phyloP scores from a whole-genome alignment of 495 filamentous ascomycete genomes.

The Talaromyces nanjingensis region DNA sequence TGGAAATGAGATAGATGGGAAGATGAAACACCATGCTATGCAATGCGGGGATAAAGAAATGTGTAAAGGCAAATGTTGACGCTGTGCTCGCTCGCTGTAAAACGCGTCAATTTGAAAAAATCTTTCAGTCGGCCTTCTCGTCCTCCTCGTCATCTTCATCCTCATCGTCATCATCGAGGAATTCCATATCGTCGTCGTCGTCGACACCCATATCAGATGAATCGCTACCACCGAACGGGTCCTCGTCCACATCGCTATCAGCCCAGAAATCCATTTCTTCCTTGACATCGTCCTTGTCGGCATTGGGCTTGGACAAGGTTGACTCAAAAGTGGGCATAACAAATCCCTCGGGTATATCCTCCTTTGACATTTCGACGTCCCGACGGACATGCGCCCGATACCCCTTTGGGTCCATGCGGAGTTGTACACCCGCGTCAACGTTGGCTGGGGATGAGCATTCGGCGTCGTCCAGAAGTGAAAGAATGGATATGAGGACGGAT shows the following conservation, averaged over 20 bases:
- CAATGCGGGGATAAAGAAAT: not conserved
- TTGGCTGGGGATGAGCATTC: constrained; percentile 92
- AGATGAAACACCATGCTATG: constrained; percentile 1
- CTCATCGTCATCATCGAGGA: constrained; percentile 38
- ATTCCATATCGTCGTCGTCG: constrained; percentile 52
- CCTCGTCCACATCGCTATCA: constrained; percentile 69
- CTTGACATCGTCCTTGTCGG: constrained; percentile 47
- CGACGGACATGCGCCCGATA: constrained; percentile 65
- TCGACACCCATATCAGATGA: constrained; percentile 41
- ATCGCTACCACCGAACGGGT: constrained; percentile 70
- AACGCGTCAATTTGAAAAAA: not conserved
- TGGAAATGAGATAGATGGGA: not conserved
- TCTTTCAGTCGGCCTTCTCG: not conserved
- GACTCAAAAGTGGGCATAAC: constrained; percentile 69
- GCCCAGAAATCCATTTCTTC: constrained; percentile 79
- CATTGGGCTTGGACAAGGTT: constrained; percentile 50
- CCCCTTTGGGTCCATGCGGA: constrained; percentile 58
- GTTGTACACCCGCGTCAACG: constrained; percentile 83
- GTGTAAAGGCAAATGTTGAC: not conserved
- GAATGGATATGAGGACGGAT: constrained; percentile 84
- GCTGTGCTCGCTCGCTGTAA: not conserved
- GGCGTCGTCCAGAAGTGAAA: constrained; percentile 90
- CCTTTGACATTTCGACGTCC: constrained; percentile 65
- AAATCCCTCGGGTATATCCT: constrained; percentile 74
- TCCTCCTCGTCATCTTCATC: not conserved